Evolutionary conservation across 352 stramenopile species (phyloP), one percentile per base, ranked within the genome.

Genomic region (Globisporangium takayamanum): DNA sequence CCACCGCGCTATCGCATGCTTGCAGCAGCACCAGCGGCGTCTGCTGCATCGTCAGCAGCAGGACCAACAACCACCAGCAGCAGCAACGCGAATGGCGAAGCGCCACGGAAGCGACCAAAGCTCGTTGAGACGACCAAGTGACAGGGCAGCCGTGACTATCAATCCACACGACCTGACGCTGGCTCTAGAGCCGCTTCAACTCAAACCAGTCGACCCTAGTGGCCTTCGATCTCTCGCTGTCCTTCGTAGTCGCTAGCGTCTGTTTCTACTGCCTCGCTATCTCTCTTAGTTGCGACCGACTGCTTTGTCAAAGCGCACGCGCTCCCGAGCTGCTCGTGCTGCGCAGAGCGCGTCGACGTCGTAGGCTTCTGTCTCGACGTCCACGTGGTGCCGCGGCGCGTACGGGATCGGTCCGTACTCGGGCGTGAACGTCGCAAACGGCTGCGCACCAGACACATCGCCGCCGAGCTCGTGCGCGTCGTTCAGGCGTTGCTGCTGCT

Each of bases 321-420:
- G 71, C 54, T 87, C 74, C 0, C 64, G 50, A 47, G 53, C 53
- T 14, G 74, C 66, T 46, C 79, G 64, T n/a, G 74, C 59, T 16
- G 57, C 65, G 20, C 74, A 85, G 6, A 85, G 61, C 39, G 56
- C 62, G 42, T 87, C 77, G 42, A 87, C 60, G 60, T 85, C 70
- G 59, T 85, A 84, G 3, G 70, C 71, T 42, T 80, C 74, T 0
- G 59, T 53, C 7, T 72, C 63, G 14, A 41, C 26, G 20, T 79
- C 44, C 3, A 68, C 53, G 7, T 59, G 55, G 20, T 78, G 59
- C 1, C 66, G 62, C 11, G 73, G 77, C 0, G 77, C 74, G 65
- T 89, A 89, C 55, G 80, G 77, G 18, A 77, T 73, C 0, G 80
- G 77, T n/a, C 80, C 80, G 51, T 89, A 89, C 66, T 89, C 80